Evolutionary conservation across 371 early-diverging fungal species (phyloP).

Genomic region (Dinochytrium kinnereticum): DNA sequence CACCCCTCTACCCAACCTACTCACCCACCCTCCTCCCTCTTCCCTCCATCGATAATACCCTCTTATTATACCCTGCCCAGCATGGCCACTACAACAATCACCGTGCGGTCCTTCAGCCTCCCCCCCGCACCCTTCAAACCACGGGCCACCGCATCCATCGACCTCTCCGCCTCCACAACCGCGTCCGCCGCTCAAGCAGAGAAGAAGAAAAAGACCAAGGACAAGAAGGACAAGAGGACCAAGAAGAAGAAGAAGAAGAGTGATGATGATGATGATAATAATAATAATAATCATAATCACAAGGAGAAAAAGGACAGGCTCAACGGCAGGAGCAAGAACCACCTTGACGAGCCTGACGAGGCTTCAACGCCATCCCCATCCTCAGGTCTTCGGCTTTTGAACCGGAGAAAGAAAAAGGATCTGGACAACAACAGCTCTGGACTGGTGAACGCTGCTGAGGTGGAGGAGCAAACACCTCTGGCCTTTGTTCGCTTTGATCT

Average conservation of each 20-base stretch:
- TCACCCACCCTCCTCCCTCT: too few relatives aligned
- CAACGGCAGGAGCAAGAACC: background rate
- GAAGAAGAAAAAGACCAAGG: background rate
- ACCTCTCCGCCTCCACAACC: too few relatives aligned
- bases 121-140: background rate
- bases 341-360: background rate
- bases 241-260: background rate
- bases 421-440: background rate
- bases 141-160: too few relatives aligned
- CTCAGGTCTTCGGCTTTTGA: background rate
- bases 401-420: background rate
- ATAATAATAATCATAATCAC: background rate
- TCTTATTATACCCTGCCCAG: too few relatives aligned
- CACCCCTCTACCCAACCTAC: too few relatives aligned
- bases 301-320: background rate
- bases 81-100: background rate
- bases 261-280: background rate
- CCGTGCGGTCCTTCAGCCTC: background rate
- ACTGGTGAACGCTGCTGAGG: background rate
- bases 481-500: background rate
- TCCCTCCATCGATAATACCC: too few relatives aligned
- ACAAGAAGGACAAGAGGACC: background rate
- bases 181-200: background rate
- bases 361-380: background rate
- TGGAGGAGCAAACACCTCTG: constrained; percentile 4